Evolutionary conservation across 2,329 filamentous ascomycete species (phyloP).

Genomic region (Hypomyces rosellus): DNA sequence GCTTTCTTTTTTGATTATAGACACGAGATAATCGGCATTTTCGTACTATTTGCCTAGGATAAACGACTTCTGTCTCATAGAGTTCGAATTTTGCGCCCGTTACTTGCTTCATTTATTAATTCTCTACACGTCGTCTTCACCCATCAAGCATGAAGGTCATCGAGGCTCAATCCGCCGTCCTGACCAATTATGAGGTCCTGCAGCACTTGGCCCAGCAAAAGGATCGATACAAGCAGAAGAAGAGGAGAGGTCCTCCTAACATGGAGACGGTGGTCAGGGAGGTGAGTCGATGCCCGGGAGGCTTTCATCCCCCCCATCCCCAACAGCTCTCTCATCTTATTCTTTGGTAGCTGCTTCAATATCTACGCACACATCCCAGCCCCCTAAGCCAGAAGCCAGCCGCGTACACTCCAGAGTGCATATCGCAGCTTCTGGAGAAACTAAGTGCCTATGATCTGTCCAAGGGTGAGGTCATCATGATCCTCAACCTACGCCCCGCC

Average conservation of each 20-base stretch:
- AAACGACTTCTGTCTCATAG: too few relatives aligned
- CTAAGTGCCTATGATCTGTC: constrained; percentile 54
- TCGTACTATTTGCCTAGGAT: too few relatives aligned
- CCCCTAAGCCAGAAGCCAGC: constrained; percentile 50
- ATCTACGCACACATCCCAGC: constrained; percentile 48
- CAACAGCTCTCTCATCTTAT: not conserved
- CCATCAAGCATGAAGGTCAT: constrained; percentile 57
- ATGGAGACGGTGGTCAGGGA: constrained; percentile 58
- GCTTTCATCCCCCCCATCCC: not conserved
- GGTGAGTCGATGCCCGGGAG: constrained; percentile 37
- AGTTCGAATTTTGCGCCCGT: too few relatives aligned
- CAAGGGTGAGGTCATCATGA: constrained; percentile 64
- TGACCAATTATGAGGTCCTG: constrained; percentile 70
- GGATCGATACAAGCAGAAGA: constrained; percentile 43
- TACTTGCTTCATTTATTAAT: too few relatives aligned
- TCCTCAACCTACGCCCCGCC: constrained; percentile 58
- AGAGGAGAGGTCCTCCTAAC: constrained; percentile 49
- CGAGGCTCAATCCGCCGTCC: constrained; percentile 61
- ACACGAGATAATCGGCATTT: too few relatives aligned
- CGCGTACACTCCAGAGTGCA: constrained; percentile 47
- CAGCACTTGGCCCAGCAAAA: constrained; percentile 55
- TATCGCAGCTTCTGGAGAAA: constrained; percentile 47
- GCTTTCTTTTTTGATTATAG: too few relatives aligned
- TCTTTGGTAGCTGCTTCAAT: constrained; percentile 48
- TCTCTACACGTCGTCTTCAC: not conserved